Percentiles rank a stretch among this genome's conserved stretches.
Evolutionary conservation across 1,284 basidiomycete species (phyloP).

Genomic region (Abortiporus biennis): DNA sequence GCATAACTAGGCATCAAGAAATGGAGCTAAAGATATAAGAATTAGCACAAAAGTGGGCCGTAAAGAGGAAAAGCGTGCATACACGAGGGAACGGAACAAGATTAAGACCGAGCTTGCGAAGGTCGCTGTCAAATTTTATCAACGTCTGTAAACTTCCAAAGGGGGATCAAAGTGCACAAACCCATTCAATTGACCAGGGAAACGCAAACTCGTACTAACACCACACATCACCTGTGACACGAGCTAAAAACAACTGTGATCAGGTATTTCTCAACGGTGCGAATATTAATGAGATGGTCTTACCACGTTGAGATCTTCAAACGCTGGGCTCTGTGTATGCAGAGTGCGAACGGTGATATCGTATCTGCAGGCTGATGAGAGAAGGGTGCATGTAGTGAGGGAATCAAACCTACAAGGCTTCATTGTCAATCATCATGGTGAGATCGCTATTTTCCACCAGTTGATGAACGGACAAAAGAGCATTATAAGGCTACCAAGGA

Average conservation of each 20-base stretch:
- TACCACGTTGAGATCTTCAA: conserved; percentile 77
- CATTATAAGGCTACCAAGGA: conserved; percentile 75
- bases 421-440: conserved; percentile 91
- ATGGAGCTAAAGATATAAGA: conserved; percentile 55
- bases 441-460: conserved; percentile 89
- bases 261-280: conserved; percentile 8
- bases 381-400: not conserved
- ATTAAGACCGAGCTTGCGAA: conserved; percentile 92
- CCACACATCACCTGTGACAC: conserved; percentile 88
- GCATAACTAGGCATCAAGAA: conserved; percentile 90
- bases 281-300: conserved; percentile 23
- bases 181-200: conserved; percentile 93
- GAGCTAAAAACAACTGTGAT: conserved; percentile 35
- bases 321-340: conserved; percentile 67
- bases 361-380: conserved; percentile 43
- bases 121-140: conserved; percentile 73
- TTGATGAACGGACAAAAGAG: conserved; percentile 86
- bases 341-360: conserved; percentile 77
- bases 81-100: conserved; percentile 90
- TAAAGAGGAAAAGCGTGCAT: conserved; percentile 19
- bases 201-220: conserved; percentile 84
- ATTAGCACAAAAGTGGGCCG: conserved; percentile 1
- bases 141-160: too few species aligned
- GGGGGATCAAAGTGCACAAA: too few species aligned
- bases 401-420: conserved; percentile 63